Percentiles rank a stretch among this genome's conserved stretches.
Conservation (phyloP, 495 filamentous ascomycete genomes). For the Halenospora varia region DNA sequence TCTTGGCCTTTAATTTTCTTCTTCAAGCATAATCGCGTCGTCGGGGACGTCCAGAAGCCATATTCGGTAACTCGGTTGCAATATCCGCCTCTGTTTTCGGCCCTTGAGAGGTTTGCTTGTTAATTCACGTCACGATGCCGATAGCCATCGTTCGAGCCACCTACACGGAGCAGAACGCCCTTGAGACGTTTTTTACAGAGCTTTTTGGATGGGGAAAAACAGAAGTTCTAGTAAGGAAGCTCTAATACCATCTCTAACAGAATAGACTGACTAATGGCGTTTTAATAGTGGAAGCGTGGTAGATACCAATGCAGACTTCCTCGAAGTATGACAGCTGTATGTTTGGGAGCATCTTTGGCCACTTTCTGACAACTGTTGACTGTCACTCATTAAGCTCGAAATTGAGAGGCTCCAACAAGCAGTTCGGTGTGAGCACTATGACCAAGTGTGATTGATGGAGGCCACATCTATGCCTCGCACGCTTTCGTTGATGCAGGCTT, state of each 20-base stretch:
- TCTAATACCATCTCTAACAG: neutral
- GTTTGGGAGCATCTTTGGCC: neutral
- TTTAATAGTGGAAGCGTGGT: conserved; percentile 2
- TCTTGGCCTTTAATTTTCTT: neutral
- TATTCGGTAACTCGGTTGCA: neutral
- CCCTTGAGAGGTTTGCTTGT: neutral
- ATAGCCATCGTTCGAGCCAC: conserved; percentile 1
- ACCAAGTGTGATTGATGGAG: neutral
- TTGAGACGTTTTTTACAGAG: neutral
- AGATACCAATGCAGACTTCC: conserved; percentile 1
- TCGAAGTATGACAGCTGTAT: neutral
- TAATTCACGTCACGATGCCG: neutral
- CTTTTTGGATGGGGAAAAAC: neutral
- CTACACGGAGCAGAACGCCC: neutral
- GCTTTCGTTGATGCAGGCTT: neutral
- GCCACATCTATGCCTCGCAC: neutral
- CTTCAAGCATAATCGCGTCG: neutral
- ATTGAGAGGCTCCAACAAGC: neutral
- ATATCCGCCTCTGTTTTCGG: neutral
- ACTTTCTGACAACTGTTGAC: neutral
- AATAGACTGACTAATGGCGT: neutral
- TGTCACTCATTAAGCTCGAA: neutral
- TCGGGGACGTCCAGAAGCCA: neutral
- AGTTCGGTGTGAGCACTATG: neutral
- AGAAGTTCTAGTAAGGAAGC: neutral